phyloP scores from a whole-genome alignment of 1,139 yeast genomes.

The Saccharomyces hybrid region DNA sequence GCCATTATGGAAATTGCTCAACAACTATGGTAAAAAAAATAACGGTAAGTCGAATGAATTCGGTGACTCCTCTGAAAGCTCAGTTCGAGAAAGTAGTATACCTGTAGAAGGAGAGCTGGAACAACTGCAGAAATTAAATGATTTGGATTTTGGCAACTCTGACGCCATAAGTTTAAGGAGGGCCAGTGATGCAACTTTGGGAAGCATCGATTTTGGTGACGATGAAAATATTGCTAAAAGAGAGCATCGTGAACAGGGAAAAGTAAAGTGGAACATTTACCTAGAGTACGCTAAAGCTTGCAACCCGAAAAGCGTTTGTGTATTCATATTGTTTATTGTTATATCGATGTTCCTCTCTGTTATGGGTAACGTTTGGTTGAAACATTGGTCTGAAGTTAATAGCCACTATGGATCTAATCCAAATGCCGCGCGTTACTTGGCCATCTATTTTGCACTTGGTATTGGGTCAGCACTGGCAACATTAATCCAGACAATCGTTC shows the following conservation, averaged over 20 bases:
- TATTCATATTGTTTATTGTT: constrained; percentile 47
- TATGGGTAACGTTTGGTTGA: constrained; percentile 78
- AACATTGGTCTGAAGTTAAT: constrained; percentile 94
- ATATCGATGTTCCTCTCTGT: constrained; percentile 56
- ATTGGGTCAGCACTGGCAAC: constrained; percentile 54
- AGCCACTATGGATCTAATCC: constrained; percentile 65
- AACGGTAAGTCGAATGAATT: constrained; percentile 11
- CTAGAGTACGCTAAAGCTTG: constrained; percentile 81
- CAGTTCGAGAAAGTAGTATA: constrained; percentile 21
- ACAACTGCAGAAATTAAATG: constrained; percentile 30
- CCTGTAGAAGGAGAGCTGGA: constrained; percentile 33
- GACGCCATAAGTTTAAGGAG: constrained; percentile 50
- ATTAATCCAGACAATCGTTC: constrained; percentile 58
- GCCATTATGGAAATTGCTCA: constrained; percentile 54
- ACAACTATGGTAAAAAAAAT: constrained; percentile 63
- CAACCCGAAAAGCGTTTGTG: constrained; percentile 58
- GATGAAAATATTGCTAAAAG: constrained; percentile 45
- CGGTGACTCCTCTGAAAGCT: constrained; percentile 9
- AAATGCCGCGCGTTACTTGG: constrained; percentile 57
- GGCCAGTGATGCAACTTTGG: constrained; percentile 59
- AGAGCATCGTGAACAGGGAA: constrained; percentile 89
- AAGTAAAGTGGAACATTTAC: constrained; percentile 87
- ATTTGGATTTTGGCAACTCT: constrained; percentile 21
- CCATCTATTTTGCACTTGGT: constrained; percentile 71
- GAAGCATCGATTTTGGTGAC: constrained; percentile 37